Percentiles rank a stretch among this genome's conserved stretches.
These are phyloP conservation scores for Pseudocercospora crystallina DNA, from an alignment of 2,329 filamentous ascomycete genomes.

Conservation along the genomic window DNA sequence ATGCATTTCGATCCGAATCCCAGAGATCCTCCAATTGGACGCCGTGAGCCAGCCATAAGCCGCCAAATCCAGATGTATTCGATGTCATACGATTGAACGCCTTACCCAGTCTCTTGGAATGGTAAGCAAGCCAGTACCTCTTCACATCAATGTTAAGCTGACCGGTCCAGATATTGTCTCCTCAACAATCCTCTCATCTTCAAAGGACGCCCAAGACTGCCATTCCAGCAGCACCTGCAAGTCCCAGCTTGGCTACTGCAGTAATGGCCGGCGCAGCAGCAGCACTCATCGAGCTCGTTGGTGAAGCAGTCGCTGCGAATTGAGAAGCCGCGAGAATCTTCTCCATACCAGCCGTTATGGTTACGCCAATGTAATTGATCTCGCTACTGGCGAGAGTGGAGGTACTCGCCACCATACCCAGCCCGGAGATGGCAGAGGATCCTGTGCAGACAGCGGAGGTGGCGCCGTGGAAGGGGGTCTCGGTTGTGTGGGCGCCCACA, in stretches of 20 bases:
- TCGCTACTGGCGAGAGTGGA: slow-evolving; percentile 30
- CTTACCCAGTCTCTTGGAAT: too few relatives aligned
- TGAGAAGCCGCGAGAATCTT: slow-evolving; percentile 21
- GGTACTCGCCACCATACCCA: slow-evolving; percentile 29
- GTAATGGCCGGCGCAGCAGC: slow-evolving; percentile 15
- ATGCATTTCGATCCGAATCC: too few relatives aligned
- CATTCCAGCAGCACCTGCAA: slow-evolving; percentile 14
- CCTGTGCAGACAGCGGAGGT: slow-evolving; percentile 28
- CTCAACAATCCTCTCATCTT: background rate
- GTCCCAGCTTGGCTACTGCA: slow-evolving; percentile 7
- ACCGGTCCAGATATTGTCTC: background rate
- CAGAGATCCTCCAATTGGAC: too few relatives aligned
- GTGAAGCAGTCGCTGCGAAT: slow-evolving; percentile 11
- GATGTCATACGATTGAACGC: too few relatives aligned
- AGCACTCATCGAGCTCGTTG: slow-evolving; percentile 13
- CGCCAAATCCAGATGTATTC: too few relatives aligned
- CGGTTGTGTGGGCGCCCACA: slow-evolving; percentile 24
- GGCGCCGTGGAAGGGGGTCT: slow-evolving; percentile 18
- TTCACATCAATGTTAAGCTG: background rate
- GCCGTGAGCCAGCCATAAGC: too few relatives aligned
- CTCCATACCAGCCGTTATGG: slow-evolving; percentile 29
- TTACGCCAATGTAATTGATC: slow-evolving; percentile 30
- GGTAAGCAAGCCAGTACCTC: background rate
- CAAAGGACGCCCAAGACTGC: slow-evolving; percentile 18
- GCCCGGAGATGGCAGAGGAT: slow-evolving; percentile 21